Percentiles rank a stretch among this genome's conserved stretches.
These are phyloP conservation scores for Cystofilobasidium bisporidii DNA, from an alignment of 768 basidiomycete species.

Conservation along the genomic window DNA sequence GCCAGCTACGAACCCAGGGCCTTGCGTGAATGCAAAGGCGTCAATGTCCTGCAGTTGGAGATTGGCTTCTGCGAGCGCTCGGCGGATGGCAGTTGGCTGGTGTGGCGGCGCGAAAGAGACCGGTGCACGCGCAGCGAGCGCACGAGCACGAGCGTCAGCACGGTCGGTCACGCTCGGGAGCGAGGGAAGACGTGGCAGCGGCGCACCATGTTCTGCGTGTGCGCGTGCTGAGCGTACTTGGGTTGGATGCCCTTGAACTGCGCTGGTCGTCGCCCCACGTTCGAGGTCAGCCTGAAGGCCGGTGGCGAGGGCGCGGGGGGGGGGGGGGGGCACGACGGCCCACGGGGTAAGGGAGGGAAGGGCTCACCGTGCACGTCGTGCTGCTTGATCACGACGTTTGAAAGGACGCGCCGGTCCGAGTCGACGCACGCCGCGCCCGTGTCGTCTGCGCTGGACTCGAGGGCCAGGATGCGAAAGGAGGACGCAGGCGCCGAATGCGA, in stretches of 20 bases:
- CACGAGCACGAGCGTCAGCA: not conserved
- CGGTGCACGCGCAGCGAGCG: conserved; percentile 1
- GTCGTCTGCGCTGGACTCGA: conserved; percentile 90
- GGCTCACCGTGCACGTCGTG: conserved; percentile 42
- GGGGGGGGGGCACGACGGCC: not conserved
- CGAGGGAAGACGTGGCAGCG: conserved; percentile 18
- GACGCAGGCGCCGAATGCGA: not conserved
- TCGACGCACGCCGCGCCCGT: conserved; percentile 81
- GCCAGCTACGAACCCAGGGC: conserved; percentile 51
- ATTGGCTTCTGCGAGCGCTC: conserved; percentile 58
- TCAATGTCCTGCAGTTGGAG: conserved; percentile 57
- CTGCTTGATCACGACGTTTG: conserved; percentile 81
- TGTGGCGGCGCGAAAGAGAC: not conserved
- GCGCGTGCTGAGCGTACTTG: conserved; percentile 61
- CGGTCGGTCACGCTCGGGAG: conserved; percentile 21
- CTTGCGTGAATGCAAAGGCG: conserved; percentile 53
- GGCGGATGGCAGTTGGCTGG: conserved; percentile 63
- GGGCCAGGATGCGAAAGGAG: conserved; percentile 37
- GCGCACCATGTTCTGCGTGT: conserved; percentile 65
- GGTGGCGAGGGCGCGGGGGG: not conserved
- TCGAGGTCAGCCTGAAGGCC: conserved; percentile 38
- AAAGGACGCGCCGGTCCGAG: conserved; percentile 50
- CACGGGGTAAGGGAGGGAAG: not conserved
- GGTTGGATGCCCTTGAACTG: conserved; percentile 67
- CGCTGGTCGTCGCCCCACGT: conserved; percentile 50